Conservation (phyloP, 306 rosid species). For the Vicia sativa region DNA sequence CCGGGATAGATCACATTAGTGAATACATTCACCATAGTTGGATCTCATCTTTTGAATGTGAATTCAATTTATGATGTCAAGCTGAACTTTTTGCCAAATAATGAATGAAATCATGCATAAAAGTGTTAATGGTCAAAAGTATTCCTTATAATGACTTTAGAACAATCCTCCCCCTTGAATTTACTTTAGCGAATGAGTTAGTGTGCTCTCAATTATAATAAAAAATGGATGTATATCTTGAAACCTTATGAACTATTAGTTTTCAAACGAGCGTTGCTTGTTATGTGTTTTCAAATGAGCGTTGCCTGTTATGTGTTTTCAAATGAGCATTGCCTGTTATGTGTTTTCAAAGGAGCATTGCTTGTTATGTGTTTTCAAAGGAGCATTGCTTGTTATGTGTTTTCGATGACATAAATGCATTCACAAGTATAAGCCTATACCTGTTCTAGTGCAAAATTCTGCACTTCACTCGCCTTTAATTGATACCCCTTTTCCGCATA, state of each 20-base stretch:
- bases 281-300: neutral
- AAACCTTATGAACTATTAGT: conserved; percentile 8
- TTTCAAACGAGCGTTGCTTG: conserved; percentile 7
- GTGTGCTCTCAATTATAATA: conserved; percentile 1
- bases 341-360: conserved; percentile 8
- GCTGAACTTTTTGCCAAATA: conserved; percentile 15
- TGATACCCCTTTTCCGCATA: neutral
- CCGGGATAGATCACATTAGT: conserved; percentile 17
- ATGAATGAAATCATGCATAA: conserved; percentile 10
- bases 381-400: too few relatives aligned
- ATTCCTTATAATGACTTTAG: neutral
- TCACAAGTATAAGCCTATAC: neutral
- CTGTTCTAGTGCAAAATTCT: conserved; percentile 5
- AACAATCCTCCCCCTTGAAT: conserved; percentile 1
- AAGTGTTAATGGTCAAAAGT: conserved; percentile 7
- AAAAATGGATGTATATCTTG: conserved; percentile 1
- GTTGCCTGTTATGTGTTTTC: too few relatives aligned
- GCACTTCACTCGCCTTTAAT: conserved; percentile 16
- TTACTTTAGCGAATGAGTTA: conserved; percentile 4
- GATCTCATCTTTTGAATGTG: conserved; percentile 29
- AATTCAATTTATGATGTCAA: conserved; percentile 23
- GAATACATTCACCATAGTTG: conserved; percentile 7
- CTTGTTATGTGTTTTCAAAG: neutral
- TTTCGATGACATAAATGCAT: conserved; percentile 10
- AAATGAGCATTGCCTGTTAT: too few relatives aligned